Percentiles rank a stretch among this genome's conserved stretches.
Conservation (phyloP, 257 asterid species). For the Nicotiana obtusifolia region DNA sequence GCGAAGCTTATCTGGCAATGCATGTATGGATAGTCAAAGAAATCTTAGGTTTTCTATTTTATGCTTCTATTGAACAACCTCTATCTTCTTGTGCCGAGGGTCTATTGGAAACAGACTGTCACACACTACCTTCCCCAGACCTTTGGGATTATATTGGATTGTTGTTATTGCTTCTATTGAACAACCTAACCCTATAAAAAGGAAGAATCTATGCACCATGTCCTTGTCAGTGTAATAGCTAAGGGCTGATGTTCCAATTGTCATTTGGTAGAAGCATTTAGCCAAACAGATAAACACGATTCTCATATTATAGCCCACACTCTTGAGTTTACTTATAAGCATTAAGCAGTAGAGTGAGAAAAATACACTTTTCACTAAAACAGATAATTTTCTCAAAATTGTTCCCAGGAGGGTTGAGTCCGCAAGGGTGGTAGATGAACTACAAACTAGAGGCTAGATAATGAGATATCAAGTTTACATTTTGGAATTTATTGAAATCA, state of each 20-base stretch:
- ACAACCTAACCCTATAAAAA: neutral
- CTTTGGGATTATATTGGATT: too few relatives aligned
- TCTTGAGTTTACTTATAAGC: too few relatives aligned
- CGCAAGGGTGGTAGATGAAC: neutral
- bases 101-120: accelerated
- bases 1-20: neutral
- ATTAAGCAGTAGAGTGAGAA: neutral
- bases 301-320: too few relatives aligned
- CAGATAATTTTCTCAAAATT: neutral
- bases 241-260: neutral
- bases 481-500: neutral
- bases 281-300: too few relatives aligned
- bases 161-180: too few relatives aligned
- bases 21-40: neutral
- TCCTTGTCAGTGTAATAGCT: neutral
- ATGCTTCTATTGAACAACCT: too few relatives aligned
- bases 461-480: neutral
- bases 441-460: neutral
- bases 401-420: neutral
- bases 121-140: too few relatives aligned
- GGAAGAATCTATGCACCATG: neutral
- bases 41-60: too few relatives aligned
- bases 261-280: neutral
- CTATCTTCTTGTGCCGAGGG: too few relatives aligned
- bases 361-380: neutral